phyloP scores from a whole-genome alignment of 2,329 filamentous ascomycete genomes.

The Sclerotinia trifoliorum region DNA sequence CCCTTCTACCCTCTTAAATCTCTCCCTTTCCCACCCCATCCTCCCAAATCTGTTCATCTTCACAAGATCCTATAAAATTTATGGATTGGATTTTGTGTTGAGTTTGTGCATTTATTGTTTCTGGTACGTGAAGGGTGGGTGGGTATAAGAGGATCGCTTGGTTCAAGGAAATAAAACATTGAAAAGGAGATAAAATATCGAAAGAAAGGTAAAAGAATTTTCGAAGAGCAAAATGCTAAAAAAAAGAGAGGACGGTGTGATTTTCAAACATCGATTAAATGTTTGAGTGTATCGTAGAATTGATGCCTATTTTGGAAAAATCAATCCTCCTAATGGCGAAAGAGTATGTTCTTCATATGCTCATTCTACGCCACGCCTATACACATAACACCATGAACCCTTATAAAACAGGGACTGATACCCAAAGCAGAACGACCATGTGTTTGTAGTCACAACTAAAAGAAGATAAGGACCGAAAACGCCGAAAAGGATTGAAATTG shows the following conservation, averaged over 20 bases:
- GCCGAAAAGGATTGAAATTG: conserved; percentile 35
- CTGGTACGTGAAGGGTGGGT: conserved; percentile 5
- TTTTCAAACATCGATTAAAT: conserved; percentile 25
- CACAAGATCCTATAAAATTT: conserved; percentile 13
- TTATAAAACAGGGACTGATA: conserved; percentile 28
- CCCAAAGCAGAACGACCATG: conserved; percentile 33
- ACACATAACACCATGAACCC: conserved; percentile 38
- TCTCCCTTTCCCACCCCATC: background rate
- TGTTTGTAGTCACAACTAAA: conserved; percentile 26
- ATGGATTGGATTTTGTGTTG: conserved; percentile 3
- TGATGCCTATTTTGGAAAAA: conserved; percentile 29
- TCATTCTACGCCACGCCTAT: conserved; percentile 39
- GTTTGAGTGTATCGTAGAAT: conserved; percentile 31
- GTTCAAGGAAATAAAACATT: conserved; percentile 19
- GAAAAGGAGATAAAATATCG: conserved; percentile 17
- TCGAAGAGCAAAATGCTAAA: conserved; percentile 24
- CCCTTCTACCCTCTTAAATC: background rate
- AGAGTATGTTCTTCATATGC: conserved; percentile 34
- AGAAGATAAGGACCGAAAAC: conserved; percentile 35
- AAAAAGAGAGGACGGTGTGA: conserved; percentile 40
- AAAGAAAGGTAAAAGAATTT: background rate
- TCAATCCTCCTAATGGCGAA: conserved; percentile 29
- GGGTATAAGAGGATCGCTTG: conserved; percentile 20
- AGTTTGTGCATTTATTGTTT: background rate
- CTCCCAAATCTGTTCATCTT: background rate